Base-by-base conservation (phyloP, 306 rosid genomes). In the Quercus alba region DNA sequence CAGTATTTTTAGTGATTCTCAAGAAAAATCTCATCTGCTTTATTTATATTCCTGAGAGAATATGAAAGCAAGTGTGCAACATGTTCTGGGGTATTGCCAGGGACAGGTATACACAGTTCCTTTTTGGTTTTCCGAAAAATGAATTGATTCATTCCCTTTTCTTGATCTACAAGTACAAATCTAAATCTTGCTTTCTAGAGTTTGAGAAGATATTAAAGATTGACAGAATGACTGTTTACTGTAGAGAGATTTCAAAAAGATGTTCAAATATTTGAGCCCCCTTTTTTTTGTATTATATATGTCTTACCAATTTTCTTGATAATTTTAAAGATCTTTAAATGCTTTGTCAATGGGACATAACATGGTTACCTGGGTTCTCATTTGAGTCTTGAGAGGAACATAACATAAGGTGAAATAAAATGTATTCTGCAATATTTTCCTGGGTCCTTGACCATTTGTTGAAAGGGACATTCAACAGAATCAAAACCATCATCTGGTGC, bases 71-170 rank as follows among this genome's bases (percentile, higher is more conserved):
- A 64, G 52, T 38, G 46, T 38, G 57, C 41, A 26, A 73, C 75
- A 76, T 70, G 61, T 62, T 72, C 75, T 73, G 77, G 75, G 74
- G 46, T 77, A 69, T 64, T 77, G 80, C 49, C 79, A 74, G 74
- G 77, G 69, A 21, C 56, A 63, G 80, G 73, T 71, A 80, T 79
- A 25, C 41, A 21, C 73, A 56, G 78, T 73, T 31, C 59, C 83
- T 79, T 85, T 89, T 72, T 82, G 67, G 77, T 52, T 80, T 88
- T 75, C 73, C 85, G 9, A 72, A 86, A 85, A 72, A 55, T 75
- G 80, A 81, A 72, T 80, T 73, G 85, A 81, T 81, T 81, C 56
- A 73, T 75, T 46, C 73, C 78, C 84, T 68, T 82, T 84, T 82
- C 81, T 81, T 78, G 74, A 70, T 74, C 81, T 70, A 46, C 75